Evolutionary conservation across 805 yeast species (phyloP).

Genomic region (Teunomyces barrocoloradensis): DNA sequence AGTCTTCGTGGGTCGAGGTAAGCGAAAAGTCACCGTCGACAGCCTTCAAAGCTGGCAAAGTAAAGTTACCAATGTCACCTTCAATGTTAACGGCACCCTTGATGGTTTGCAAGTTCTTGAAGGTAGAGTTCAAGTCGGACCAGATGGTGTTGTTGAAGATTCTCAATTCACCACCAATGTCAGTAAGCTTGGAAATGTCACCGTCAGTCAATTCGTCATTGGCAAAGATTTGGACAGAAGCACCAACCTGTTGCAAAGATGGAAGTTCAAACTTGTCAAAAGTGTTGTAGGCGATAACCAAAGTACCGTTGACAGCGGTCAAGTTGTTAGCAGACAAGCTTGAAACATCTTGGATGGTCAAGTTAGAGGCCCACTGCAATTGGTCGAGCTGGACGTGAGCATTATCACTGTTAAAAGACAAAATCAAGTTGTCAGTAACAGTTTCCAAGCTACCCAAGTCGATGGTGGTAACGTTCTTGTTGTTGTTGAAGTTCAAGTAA

Average conservation of each 20-base stretch:
- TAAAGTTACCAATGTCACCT: constrained; percentile 39
- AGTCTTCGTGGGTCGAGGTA: constrained; percentile 33
- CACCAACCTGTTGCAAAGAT: constrained; percentile 34
- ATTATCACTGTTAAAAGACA: constrained; percentile 41
- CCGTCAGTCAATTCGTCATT: constrained; percentile 39
- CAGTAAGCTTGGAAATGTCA: constrained; percentile 25
- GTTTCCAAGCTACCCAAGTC: constrained; percentile 31
- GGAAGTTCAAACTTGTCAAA: constrained; percentile 30
- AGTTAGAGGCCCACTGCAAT: constrained; percentile 42
- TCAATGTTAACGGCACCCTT: constrained; percentile 40
- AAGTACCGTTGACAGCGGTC: constrained; percentile 40
- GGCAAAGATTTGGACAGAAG: constrained; percentile 40
- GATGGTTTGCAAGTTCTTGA: constrained; percentile 28
- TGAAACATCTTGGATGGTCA: constrained; percentile 41
- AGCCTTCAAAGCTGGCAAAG: constrained; percentile 34
- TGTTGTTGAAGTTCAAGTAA: constrained; percentile 39
- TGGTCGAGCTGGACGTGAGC: constrained; percentile 31
- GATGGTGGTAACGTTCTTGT: constrained; percentile 39
- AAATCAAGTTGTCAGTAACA: constrained; percentile 34
- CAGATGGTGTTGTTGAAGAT: constrained; percentile 41
- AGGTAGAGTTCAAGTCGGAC: constrained; percentile 28
- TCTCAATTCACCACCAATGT: constrained; percentile 41
- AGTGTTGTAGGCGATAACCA: constrained; percentile 39
- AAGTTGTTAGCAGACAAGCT: constrained; percentile 30
- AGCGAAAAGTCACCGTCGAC: constrained; percentile 44